phyloP scores from a whole-genome alignment of 78 protist species.

The Dictyostelium discoideum region dicty_2.7 NC_007089.4:552001-552500 shows the following conservation, averaged over 20 bases:
- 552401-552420: neutral
- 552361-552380: neutral
- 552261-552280: neutral
- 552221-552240: neutral
- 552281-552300: neutral
- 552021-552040: no score
- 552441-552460: neutral
- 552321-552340: neutral
- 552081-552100: no score
- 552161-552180: neutral
- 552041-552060: no score
- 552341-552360: neutral
- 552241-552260: neutral
- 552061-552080: no score
- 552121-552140: no score
- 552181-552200: neutral
- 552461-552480: neutral
- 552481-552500: neutral
- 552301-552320: neutral
- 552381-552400: neutral
- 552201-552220: neutral
- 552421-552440: neutral
- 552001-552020: no score
- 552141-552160: neutral
- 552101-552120: no score